Percentiles rank a stretch among this genome's conserved stretches.
Conservation (phyloP, 169 alveolate species). For the Eimeria acervulina region DNA sequence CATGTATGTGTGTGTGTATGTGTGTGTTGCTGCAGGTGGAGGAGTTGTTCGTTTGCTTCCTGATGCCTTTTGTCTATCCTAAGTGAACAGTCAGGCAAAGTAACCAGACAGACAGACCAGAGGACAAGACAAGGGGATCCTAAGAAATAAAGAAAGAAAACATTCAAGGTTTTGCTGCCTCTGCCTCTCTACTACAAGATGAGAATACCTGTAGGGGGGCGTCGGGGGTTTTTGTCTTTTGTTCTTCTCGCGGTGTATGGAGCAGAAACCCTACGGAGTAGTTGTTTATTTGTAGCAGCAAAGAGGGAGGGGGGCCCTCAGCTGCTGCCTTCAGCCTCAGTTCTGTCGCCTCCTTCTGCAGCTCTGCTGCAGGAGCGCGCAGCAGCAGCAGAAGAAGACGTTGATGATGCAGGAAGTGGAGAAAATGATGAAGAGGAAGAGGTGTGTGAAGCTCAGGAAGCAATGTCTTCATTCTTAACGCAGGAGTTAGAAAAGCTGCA, state of each 20-base stretch:
- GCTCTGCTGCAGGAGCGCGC: background rate
- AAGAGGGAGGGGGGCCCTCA: background rate
- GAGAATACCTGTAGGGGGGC: no score
- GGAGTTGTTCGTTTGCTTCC: background rate
- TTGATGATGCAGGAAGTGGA: constrained; percentile 6
- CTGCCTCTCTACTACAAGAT: no score
- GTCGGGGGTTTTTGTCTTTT: no score
- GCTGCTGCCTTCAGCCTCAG: background rate
- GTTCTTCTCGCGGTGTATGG: background rate
- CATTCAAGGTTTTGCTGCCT: no score
- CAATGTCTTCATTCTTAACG: background rate
- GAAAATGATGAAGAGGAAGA: constrained; percentile 17
- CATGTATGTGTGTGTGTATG: background rate
- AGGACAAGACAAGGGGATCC: no score
- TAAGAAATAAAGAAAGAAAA: no score
- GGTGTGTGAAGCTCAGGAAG: constrained; percentile 59
- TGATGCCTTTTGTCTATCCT: background rate
- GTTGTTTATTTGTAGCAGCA: background rate
- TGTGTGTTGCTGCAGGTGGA: background rate
- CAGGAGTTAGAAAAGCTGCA: background rate
- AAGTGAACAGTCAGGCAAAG: no score
- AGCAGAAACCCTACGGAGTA: background rate
- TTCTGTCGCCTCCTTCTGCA: no score
- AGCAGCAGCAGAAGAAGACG: constrained; percentile 15
- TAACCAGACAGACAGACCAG: no score